Base-by-base conservation (phyloP, 257 asterid species). In the Scutellaria minor region DNA sequence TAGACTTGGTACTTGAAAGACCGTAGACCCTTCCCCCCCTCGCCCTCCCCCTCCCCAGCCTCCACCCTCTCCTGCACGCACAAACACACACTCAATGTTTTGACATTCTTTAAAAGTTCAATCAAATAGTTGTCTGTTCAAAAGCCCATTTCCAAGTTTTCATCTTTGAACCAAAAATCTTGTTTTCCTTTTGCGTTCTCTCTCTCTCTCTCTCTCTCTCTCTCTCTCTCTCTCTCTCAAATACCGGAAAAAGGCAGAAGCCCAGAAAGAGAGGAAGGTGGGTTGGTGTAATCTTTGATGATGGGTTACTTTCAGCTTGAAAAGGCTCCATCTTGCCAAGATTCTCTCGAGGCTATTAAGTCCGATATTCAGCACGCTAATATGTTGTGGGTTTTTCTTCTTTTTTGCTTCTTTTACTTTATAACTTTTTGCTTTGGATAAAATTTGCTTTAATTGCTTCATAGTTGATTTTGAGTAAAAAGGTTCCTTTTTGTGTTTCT, bases 321-420 rank as follows among this genome's bases (percentile, higher is more conserved):
- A 15, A 76, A 78, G 64, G 76, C 82, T 60, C 77, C 78, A 56
- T 83, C 89, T 66, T 87, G 78, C 63, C 77, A 81, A 52, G 89
- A 83, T 68, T 83, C 86, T 71, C 66, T 84, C 7, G 74, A 75
- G 79, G 85, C 76, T 27, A 66, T 87, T 37, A 81, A 87, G 79
- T 82, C 86, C 67, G 88, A 87, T 35, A 73, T 87, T 65, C 85
- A 83, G 53, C 87, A 84, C 72, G 92, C 92, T 66, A 87, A 87
- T 83, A 53, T 69, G 70, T 61, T 87, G 89, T 87, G 76, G 57
- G 88, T 80, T 82, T 45, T 71, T 66, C 31, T 69, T 37, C 37
- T 48, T 60, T 18, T 48, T 5, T 42, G 8, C 55, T 63, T 70
- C 55, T 3, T 39, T 45, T 55, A 1, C n/a, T 31, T 10, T 22